A percentile compares a stretch with the other conserved stretches of the same genome.
phyloP scores from a whole-genome alignment of 106 monocot species.

The Dendrobium chrysotoxum region DNA sequence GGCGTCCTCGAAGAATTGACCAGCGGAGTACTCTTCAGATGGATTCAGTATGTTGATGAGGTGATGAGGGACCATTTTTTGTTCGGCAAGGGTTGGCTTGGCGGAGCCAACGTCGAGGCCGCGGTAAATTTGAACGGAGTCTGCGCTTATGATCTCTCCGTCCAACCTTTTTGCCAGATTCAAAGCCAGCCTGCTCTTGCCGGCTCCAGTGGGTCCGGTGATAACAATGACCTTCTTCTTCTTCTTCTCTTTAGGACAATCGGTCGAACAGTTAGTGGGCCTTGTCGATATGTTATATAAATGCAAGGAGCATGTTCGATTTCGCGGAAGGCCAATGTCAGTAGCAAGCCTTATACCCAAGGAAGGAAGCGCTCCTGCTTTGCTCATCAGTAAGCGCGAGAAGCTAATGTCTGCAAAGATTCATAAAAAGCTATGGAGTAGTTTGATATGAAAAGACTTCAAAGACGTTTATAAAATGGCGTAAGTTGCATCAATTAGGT shows the following conservation, averaged over 20 bases:
- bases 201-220: slow-evolving; percentile 64
- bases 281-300: background rate
- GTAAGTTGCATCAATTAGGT: too few relatives aligned
- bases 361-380: background rate
- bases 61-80: slow-evolving; percentile 62
- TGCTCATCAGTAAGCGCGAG: background rate
- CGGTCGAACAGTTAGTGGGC: slow-evolving; percentile 6
- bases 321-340: background rate
- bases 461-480: too few relatives aligned
- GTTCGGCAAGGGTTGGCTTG: slow-evolving; percentile 39
- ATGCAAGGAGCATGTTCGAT: background rate
- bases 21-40: slow-evolving; percentile 76
- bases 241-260: slow-evolving; percentile 21
- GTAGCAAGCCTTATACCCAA: slow-evolving; percentile 12
- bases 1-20: slow-evolving; percentile 64
- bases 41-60: slow-evolving; percentile 70
- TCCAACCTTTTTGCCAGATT: slow-evolving; percentile 49
- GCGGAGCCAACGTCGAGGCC: slow-evolving; percentile 69
- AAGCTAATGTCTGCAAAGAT: background rate
- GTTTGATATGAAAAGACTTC: too few relatives aligned
- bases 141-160: slow-evolving; percentile 66
- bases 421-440: too few relatives aligned
- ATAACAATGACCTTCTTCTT: slow-evolving; percentile 58
- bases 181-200: slow-evolving; percentile 59
- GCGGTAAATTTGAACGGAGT: slow-evolving; percentile 66